Conservation (phyloP, 2,329 filamentous ascomycete species). For the Phyllosticta ampelicida region DNA sequence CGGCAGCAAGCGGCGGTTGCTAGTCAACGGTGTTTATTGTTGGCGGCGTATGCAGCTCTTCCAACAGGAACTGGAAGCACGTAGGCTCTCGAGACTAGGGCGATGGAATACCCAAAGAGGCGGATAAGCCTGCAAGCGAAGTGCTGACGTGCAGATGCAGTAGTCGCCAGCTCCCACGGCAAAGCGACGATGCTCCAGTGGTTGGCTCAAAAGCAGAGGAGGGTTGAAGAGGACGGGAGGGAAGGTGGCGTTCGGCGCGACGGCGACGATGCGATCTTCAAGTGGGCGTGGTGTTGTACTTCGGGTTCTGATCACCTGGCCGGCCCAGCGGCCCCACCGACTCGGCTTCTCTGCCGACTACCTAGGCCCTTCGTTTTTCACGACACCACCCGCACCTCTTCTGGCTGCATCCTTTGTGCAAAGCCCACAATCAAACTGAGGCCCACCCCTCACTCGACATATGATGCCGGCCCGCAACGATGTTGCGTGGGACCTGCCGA, state of each 20-base stretch:
- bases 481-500: not conserved
- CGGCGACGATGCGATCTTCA: constrained; percentile 1
- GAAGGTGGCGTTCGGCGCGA: constrained; percentile 1
- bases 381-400: not conserved
- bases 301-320: constrained; percentile 9
- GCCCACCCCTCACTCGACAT: not conserved
- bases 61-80: not conserved
- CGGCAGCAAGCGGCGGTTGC: not conserved
- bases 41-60: not conserved
- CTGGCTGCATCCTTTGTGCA: not conserved
- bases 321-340: constrained; percentile 1
- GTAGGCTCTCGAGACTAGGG: not conserved
- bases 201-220: not conserved
- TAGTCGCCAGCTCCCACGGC: not conserved
- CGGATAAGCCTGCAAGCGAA: not conserved
- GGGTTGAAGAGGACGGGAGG: not conserved
- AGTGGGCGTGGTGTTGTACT: constrained; percentile 5
- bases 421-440: not conserved
- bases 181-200: not conserved
- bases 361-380: not conserved
- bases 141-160: not conserved
- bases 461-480: not conserved
- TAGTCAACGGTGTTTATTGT: not conserved
- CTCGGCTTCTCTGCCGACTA: not conserved
- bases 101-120: not conserved